Evolutionary conservation across 208 protist species (phyloP).

Genomic region (Crithidia brevicula): DNA sequence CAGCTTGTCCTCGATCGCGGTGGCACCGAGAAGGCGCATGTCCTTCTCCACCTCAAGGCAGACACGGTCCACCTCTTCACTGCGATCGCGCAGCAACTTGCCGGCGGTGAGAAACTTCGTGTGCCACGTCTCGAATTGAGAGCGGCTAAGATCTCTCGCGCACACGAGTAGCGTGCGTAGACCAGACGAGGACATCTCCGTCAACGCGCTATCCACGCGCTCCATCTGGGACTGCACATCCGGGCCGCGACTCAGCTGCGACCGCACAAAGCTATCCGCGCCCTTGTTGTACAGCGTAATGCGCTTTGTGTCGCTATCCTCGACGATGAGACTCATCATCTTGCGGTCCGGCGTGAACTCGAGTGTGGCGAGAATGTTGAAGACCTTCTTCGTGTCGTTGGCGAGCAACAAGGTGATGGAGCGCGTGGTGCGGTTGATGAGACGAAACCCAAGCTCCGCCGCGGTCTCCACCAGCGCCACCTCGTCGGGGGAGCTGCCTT

Average conservation of each 20-base stretch:
- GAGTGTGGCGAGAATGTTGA: slow-evolving; percentile 83
- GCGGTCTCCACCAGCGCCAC: slow-evolving; percentile 92
- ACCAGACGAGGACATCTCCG: slow-evolving; percentile 80
- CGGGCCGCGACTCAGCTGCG: slow-evolving; percentile 47
- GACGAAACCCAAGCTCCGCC: slow-evolving; percentile 57
- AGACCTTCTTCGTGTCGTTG: slow-evolving; percentile 38
- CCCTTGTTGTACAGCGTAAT: slow-evolving; percentile 92
- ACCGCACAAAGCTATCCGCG: slow-evolving; percentile 81
- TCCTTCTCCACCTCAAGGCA: slow-evolving; percentile 92
- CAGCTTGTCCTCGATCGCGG: slow-evolving; percentile 97
- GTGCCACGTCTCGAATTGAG: slow-evolving; percentile 73
- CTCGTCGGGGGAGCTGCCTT: slow-evolving; percentile 93
- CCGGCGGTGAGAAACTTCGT: slow-evolving; percentile 52
- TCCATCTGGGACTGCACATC: slow-evolving; percentile 61
- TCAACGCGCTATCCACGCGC: slow-evolving; percentile 43
- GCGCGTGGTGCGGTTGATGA: slow-evolving; percentile 67
- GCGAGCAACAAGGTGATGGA: slow-evolving; percentile 46
- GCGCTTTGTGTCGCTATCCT: slow-evolving; percentile 51
- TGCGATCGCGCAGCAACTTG: slow-evolving; percentile 67
- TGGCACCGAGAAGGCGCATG: slow-evolving; percentile 91
- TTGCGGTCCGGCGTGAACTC: slow-evolving; percentile 92
- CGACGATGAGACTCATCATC: slow-evolving; percentile 93
- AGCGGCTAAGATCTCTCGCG: slow-evolving; percentile 55
- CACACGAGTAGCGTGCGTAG: slow-evolving; percentile 91
- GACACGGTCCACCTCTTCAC: slow-evolving; percentile 67